phyloP scores from a whole-genome alignment of 306 rosid genomes.

The Hippophae rhamnoides region DNA sequence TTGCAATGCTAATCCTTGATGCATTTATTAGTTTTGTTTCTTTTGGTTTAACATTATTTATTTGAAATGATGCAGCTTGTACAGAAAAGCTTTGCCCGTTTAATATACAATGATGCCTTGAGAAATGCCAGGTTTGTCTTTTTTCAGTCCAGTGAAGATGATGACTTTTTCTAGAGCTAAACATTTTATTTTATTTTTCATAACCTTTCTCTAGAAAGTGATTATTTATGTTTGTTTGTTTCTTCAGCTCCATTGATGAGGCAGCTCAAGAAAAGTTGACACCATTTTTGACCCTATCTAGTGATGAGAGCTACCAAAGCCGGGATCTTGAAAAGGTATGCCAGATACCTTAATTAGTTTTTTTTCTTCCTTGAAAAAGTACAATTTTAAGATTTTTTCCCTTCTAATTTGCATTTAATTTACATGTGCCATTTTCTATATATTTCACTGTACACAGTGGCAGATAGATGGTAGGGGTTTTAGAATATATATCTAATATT shows the following conservation, averaged over 20 bases:
- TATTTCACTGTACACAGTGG: too few species aligned
- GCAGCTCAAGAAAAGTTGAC: slow-evolving; percentile 63
- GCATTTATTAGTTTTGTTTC: slow-evolving; percentile 3
- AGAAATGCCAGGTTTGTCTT: slow-evolving; percentile 64
- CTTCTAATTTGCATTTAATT: too few species aligned
- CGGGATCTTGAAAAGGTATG: slow-evolving; percentile 97
- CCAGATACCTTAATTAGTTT: slow-evolving; percentile 2
- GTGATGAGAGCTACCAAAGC: slow-evolving; percentile 82
- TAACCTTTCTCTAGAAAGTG: slow-evolving; percentile 13
- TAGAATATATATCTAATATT: background rate
- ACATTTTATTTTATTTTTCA: slow-evolving; percentile 1
- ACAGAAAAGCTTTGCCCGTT: slow-evolving; percentile 92
- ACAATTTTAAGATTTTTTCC: too few species aligned
- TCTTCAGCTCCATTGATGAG: slow-evolving; percentile 66
- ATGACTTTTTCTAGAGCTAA: background rate
- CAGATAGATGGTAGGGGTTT: too few species aligned
- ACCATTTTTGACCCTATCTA: slow-evolving; percentile 59
- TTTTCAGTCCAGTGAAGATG: slow-evolving; percentile 10
- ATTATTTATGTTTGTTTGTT: slow-evolving; percentile 19
- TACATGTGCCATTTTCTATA: too few species aligned
- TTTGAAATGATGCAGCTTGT: slow-evolving; percentile 66
- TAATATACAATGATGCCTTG: slow-evolving; percentile 63
- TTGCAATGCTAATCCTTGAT: slow-evolving; percentile 9
- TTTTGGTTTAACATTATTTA: background rate
- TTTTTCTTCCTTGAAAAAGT: too few species aligned